Base-by-base conservation (phyloP, 1,284 basidiomycete genomes). In the Cutaneotrichosporon mucoides region DNA sequence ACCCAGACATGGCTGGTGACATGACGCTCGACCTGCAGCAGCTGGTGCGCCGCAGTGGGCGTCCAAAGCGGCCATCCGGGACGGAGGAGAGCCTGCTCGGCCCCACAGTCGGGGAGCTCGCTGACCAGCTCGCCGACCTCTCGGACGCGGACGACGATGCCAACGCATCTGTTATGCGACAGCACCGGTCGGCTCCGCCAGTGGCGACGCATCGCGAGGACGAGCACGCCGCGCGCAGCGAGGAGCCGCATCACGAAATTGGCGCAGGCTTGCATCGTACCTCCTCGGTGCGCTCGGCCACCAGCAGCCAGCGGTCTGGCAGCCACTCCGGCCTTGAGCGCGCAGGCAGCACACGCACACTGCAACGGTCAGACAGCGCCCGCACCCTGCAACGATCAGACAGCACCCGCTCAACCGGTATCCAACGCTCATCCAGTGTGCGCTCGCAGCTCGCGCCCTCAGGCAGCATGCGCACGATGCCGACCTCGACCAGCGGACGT, bases 31-130 rank as follows among this genome's bases (percentile, higher is more conserved):
- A 74, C 49, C 56, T 77, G 4, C 62, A 63, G 16, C 68, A 68
- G 47, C 46, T 77, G 38, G 66, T 75, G 54, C 44, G 13, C 7
- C 63, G 58, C 24, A 61, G 71, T 36, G 53, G 48, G 16, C 71
- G 68, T 53, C 69, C 66, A 7, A 72, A 72, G 52, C 56, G 68
- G 40, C 63, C 63, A 1, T 68, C 66, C 5, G 73, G 70, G 6
- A 70, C 68, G 0, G 74, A 73, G 56, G 73, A 73, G 53, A 74
- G 72, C 55, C 70, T 51, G 13, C 55, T 44, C n/a, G 48, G 44
- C 7, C 13, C 37, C 36, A 4, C 16, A 16, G 37, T 35, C 9
- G 15, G 16, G 8, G n/a, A 33, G n/a, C 48, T 50, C 37, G 37
- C 16, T 3, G 35, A 53, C n/a, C 34, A 47, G 12, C 60, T 62